These are phyloP conservation scores for Lactarius vividus DNA, from an alignment of 768 basidiomycete species.

Conservation along the genomic window DNA sequence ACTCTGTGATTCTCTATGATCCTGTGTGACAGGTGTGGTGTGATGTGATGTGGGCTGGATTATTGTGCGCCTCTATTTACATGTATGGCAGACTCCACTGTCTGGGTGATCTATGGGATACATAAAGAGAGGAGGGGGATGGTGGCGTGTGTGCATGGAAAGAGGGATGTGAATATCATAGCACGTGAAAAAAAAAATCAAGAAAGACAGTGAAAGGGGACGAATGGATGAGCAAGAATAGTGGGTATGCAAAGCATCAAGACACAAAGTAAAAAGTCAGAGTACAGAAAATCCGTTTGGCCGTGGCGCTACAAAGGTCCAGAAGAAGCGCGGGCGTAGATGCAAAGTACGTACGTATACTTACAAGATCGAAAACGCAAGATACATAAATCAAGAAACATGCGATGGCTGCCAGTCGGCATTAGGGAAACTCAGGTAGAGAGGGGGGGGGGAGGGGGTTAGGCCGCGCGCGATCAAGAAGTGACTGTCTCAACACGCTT, in stretches of 20 bases:
- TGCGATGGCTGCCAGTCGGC: slow-evolving; percentile 3
- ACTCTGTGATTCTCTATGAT: background rate
- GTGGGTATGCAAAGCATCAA: slow-evolving; percentile 8
- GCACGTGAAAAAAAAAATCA: background rate
- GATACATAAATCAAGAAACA: slow-evolving; percentile 14
- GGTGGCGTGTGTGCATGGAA: slow-evolving; percentile 3
- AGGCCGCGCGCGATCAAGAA: slow-evolving; percentile 4
- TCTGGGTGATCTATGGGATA: slow-evolving; percentile 21
- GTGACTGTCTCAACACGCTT: slow-evolving; percentile 34
- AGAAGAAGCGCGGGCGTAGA: slow-evolving; percentile 8
- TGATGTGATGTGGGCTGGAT: slow-evolving; percentile 9
- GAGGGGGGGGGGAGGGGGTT: background rate
- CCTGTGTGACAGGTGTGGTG: slow-evolving; percentile 4
- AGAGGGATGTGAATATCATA: slow-evolving; percentile 13
- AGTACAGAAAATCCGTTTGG: slow-evolving; percentile 19
- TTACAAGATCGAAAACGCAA: slow-evolving; percentile 13
- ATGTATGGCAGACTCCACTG: slow-evolving; percentile 10
- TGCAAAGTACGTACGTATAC: slow-evolving; percentile 16
- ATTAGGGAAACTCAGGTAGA: background rate
- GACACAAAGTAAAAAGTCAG: background rate
- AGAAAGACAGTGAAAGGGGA: background rate
- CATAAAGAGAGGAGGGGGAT: slow-evolving; percentile 2
- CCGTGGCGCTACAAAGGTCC: slow-evolving; percentile 1
- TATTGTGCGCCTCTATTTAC: slow-evolving; percentile 25
- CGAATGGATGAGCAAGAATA: slow-evolving; percentile 17